Evolutionary conservation across 2,329 filamentous ascomycete species (phyloP).

Genomic region (Trichoderma guizhouense): DNA sequence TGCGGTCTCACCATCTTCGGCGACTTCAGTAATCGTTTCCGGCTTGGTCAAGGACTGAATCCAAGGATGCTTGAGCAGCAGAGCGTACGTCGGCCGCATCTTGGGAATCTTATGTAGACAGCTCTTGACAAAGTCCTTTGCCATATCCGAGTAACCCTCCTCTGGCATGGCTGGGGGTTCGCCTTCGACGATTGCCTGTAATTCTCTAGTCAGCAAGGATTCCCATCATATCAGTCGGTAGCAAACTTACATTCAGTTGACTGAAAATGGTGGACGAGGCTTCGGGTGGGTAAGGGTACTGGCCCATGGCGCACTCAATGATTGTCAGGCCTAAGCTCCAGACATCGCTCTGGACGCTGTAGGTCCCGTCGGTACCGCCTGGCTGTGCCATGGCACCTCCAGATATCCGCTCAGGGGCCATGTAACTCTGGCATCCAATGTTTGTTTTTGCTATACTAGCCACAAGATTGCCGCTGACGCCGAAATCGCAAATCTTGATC

Average conservation of each 20-base stretch:
- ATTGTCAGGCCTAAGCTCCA: slow-evolving; percentile 94
- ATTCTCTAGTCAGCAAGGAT: slow-evolving; percentile 17
- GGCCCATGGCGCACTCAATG: slow-evolving; percentile 91
- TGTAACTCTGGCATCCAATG: slow-evolving; percentile 98
- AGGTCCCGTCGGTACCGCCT: slow-evolving; percentile 73
- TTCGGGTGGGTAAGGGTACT: slow-evolving; percentile 94
- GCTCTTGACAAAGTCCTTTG: slow-evolving; percentile 80
- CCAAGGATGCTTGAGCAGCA: slow-evolving; percentile 88
- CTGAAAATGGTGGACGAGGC: slow-evolving; percentile 98
- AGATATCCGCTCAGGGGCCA: slow-evolving; percentile 95
- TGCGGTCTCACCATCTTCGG: slow-evolving; percentile 57
- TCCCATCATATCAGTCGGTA: not conserved
- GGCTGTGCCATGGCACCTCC: slow-evolving; percentile 74
- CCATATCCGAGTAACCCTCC: slow-evolving; percentile 72
- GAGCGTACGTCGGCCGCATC: slow-evolving; percentile 88
- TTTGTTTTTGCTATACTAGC: slow-evolving; percentile 98
- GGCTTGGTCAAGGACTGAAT: slow-evolving; percentile 72
- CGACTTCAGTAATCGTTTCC: slow-evolving; percentile 67
- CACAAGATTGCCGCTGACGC: slow-evolving; percentile 92
- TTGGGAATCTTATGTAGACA: slow-evolving; percentile 93
- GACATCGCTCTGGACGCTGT: slow-evolving; percentile 96
- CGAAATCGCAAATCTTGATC: slow-evolving; percentile 98
- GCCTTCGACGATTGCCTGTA: slow-evolving; percentile 91
- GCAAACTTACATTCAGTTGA: slow-evolving; percentile 79
- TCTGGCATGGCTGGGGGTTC: slow-evolving; percentile 86